Percentiles rank a stretch among this genome's conserved stretches.
Evolutionary conservation across 2,329 filamentous ascomycete species (phyloP).

Genomic region (Colletotrichum tofieldiae): DNA sequence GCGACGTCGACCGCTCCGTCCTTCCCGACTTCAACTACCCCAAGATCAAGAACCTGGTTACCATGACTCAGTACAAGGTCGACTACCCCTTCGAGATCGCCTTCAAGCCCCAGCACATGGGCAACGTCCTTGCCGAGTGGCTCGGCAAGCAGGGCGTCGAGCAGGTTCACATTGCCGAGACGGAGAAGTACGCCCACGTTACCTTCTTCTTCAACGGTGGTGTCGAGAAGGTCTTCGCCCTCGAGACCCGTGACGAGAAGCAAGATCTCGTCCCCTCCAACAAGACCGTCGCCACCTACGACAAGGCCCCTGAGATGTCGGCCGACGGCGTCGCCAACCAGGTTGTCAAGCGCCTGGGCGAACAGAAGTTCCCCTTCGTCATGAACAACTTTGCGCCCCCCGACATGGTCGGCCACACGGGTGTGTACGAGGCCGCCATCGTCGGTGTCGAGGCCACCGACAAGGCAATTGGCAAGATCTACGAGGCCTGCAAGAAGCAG

Average conservation of each 20-base stretch:
- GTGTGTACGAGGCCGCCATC: constrained; percentile 95
- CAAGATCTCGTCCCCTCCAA: constrained; percentile 88
- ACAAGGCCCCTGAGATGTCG: constrained; percentile 96
- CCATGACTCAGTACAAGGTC: constrained; percentile 98
- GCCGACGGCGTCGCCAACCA: constrained; percentile 91
- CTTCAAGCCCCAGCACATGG: constrained; percentile 96
- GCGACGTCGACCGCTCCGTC: constrained; percentile 92
- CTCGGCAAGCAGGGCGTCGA: constrained; percentile 89
- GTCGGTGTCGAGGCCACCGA: constrained; percentile 89
- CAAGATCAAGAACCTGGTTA: constrained; percentile 86
- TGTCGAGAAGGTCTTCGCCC: constrained; percentile 94
- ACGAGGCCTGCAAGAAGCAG: constrained; percentile 93
- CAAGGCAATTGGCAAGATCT: constrained; percentile 92
- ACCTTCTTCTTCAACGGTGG: constrained; percentile 99
- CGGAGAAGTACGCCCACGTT: constrained; percentile 99
- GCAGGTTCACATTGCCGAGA: constrained; percentile 98
- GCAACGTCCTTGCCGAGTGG: constrained; percentile 98
- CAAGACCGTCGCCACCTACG: constrained; percentile 92
- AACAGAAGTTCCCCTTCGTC: constrained; percentile 92
- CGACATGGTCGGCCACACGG: constrained; percentile 99
- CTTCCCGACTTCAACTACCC: constrained; percentile 94
- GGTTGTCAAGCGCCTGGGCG: constrained; percentile 87
- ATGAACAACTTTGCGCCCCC: constrained; percentile 99
- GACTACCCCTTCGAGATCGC: constrained; percentile 94
- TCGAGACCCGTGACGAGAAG: constrained; percentile 89